A percentile compares a stretch with the other conserved stretches of the same genome.
Conservation (phyloP, 192 early-diverging fungal genomes). For the Rhizophagus prolifer region DNA sequence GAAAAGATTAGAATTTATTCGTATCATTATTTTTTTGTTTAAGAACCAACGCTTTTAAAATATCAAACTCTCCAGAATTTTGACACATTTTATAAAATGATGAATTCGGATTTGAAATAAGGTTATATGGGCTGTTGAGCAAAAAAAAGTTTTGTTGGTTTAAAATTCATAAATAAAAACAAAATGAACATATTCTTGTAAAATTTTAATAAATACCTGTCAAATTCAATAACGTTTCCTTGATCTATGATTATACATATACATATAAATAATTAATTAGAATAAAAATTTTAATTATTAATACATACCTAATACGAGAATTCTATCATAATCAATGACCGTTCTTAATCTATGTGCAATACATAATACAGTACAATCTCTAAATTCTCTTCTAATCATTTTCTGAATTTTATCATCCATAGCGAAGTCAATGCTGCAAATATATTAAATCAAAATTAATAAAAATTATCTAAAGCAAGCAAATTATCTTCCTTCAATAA, state of each 20-base stretch:
- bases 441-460: slow-evolving; percentile 29
- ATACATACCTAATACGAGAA: slow-evolving; percentile 56
- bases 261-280: background rate
- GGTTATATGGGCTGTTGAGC: slow-evolving; percentile 55
- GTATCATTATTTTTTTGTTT: background rate
- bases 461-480: background rate
- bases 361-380: slow-evolving; percentile 75
- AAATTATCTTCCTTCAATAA: no score
- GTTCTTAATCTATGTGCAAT: slow-evolving; percentile 90
- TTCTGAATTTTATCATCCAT: slow-evolving; percentile 85
- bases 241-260: slow-evolving; percentile 47
- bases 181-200: background rate
- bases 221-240: slow-evolving; percentile 77
- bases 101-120: slow-evolving; percentile 62
- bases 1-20: background rate
- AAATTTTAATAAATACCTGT: slow-evolving; percentile 38
- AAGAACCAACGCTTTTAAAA: slow-evolving; percentile 42
- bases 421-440: slow-evolving; percentile 75
- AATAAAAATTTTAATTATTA: background rate
- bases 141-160: background rate
- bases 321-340: slow-evolving; percentile 82
- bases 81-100: slow-evolving; percentile 77
- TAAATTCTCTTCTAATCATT: slow-evolving; percentile 78
- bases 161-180: background rate
- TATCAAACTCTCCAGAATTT: slow-evolving; percentile 82